Percentiles rank a stretch among this genome's conserved stretches.
Conservation (phyloP, 2,329 filamentous ascomycete genomes). For the Falciphora oryzae region DNA sequence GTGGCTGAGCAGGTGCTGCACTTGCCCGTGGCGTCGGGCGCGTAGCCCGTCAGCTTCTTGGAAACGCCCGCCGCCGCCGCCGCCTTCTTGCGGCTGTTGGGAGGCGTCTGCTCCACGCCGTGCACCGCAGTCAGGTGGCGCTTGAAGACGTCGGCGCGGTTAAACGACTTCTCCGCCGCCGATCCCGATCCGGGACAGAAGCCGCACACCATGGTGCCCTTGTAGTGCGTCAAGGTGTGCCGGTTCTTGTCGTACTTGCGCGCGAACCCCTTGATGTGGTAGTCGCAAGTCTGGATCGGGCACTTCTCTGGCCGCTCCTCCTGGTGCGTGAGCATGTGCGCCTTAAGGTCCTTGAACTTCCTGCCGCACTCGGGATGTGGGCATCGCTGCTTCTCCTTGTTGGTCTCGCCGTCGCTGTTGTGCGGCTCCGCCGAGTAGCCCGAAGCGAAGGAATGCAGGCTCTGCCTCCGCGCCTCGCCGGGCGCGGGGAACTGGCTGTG, state of each 20-base stretch:
- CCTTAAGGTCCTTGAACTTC: conserved; percentile 85
- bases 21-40: conserved; percentile 79
- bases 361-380: conserved; percentile 79
- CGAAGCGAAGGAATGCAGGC: conserved; percentile 66
- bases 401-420: conserved; percentile 54
- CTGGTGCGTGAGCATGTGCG: conserved; percentile 92
- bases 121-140: conserved; percentile 86
- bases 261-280: conserved; percentile 87
- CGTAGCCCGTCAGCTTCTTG: conserved; percentile 66
- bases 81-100: conserved; percentile 78
- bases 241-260: conserved; percentile 96
- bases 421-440: conserved; percentile 49
- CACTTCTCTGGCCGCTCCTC: conserved; percentile 90
- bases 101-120: conserved; percentile 85
- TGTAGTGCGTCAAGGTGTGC: conserved; percentile 92
- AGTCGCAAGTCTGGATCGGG: conserved; percentile 86
- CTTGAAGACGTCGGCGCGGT: conserved; percentile 94
- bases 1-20: conserved; percentile 91
- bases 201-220: conserved; percentile 93
- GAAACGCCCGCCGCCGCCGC: conserved; percentile 28
- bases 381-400: conserved; percentile 66
- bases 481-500: conserved; percentile 43
- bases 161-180: conserved; percentile 89
- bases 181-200: conserved; percentile 90
- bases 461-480: conserved; percentile 52